Percentiles rank a stretch among this genome's conserved stretches.
phyloP scores from a whole-genome alignment of 768 basidiomycete species.

The Tylopilus cervinicoccineus region DNA sequence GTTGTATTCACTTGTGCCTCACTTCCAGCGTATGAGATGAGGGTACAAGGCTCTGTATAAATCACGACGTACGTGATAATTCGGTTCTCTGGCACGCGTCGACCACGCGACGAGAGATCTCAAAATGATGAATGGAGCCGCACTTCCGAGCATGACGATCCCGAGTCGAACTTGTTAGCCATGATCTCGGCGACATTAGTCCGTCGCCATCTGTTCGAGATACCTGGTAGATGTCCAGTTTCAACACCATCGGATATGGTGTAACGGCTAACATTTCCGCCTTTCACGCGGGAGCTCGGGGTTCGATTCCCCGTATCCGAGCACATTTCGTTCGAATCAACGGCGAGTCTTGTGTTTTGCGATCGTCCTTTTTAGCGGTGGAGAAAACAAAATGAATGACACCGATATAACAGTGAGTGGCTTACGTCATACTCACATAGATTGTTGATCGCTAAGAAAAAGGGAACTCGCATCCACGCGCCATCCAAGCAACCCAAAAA shows the following conservation, averaged over 20 bases:
- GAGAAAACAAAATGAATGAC: background rate
- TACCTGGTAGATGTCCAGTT: no score
- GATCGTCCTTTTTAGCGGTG: no score
- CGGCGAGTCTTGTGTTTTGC: no score
- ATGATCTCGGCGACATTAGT: background rate
- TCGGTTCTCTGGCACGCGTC: slow-evolving; percentile 2
- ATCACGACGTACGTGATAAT: no score
- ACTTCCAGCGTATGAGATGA: background rate
- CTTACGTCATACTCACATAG: background rate
- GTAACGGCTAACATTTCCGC: slow-evolving; percentile 68
- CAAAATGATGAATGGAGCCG: background rate
- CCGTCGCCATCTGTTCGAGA: no score
- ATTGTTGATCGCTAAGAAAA: no score
- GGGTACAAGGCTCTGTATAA: no score
- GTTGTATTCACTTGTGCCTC: background rate
- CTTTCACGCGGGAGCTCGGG: slow-evolving; percentile 50
- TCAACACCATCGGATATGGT: slow-evolving; percentile 43
- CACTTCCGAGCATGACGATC: background rate
- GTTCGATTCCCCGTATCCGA: slow-evolving; percentile 34
- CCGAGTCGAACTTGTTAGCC: background rate
- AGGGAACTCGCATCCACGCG: no score
- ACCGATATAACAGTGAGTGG: background rate
- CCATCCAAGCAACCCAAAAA: no score
- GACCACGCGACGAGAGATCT: slow-evolving; percentile 2
- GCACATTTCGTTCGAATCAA: background rate